phyloP scores from a whole-genome alignment of 257 asterid species.

The Orobanche coerulescens region DNA sequence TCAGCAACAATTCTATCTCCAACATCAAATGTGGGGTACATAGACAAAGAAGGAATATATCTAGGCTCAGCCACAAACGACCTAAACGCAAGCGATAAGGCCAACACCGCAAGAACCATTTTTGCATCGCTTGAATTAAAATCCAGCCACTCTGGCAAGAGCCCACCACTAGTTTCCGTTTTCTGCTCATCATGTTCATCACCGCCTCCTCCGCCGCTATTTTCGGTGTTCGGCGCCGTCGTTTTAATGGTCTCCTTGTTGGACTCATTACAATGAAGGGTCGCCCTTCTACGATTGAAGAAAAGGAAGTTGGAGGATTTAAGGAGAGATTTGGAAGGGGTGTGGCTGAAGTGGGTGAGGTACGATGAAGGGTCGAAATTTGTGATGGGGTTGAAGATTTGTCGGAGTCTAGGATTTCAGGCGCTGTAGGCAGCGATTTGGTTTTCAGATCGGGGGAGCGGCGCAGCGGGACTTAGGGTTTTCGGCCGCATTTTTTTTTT shows the following conservation, averaged over 20 bases:
- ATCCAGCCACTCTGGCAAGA: constrained; percentile 74
- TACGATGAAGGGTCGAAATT: constrained; percentile 25
- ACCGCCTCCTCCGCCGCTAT: constrained; percentile 43
- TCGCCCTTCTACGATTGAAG: constrained; percentile 21
- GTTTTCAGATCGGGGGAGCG: too few relatives aligned
- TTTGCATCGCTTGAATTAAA: constrained; percentile 65
- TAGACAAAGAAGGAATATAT: constrained; percentile 82
- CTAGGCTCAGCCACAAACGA: constrained; percentile 91
- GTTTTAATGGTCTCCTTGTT: constrained; percentile 39
- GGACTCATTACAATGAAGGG: constrained; percentile 40
- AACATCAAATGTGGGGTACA: constrained; percentile 91
- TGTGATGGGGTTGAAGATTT: constrained; percentile 19
- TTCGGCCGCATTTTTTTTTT: too few relatives aligned
- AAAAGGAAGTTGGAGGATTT: constrained; percentile 23
- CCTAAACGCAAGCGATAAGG: constrained; percentile 70
- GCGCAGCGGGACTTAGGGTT: too few relatives aligned
- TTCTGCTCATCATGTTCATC: constrained; percentile 46
- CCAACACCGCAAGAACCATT: constrained; percentile 73
- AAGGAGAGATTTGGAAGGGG: constrained; percentile 20
- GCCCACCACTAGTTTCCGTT: constrained; percentile 40
- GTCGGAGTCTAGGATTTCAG: too few relatives aligned
- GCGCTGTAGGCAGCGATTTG: too few relatives aligned
- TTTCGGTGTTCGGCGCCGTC: constrained; percentile 27
- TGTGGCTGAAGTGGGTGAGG: constrained; percentile 14
- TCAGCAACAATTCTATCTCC: constrained; percentile 91